These are phyloP conservation scores for Streptanthus diversifolius DNA, from an alignment of 345 rosid species.

Conservation along the genomic window DNA sequence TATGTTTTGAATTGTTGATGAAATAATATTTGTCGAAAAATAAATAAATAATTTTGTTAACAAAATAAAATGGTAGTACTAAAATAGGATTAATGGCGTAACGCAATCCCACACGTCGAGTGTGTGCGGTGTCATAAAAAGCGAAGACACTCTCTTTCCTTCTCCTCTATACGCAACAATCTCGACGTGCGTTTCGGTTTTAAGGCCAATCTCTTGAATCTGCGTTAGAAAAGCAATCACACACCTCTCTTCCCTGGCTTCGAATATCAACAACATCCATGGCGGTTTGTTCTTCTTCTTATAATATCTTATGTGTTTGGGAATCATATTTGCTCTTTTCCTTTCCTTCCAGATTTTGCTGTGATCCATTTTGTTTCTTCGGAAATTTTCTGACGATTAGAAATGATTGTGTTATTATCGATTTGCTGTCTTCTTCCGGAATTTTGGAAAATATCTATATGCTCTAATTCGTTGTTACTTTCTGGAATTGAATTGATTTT, in stretches of 20 bases:
- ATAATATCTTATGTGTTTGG: background rate
- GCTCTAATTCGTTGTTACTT: background rate
- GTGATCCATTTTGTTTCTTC: conserved; percentile 4
- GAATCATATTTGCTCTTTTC: background rate
- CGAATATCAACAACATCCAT: conserved; percentile 29
- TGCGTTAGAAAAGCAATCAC: background rate
- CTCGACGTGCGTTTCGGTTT: conserved; percentile 16
- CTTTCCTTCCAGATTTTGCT: background rate
- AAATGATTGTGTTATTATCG: background rate
- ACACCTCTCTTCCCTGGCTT: background rate
- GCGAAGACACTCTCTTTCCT: conserved; percentile 1
- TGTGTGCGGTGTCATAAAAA: conserved; percentile 25
- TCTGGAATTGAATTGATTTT: conserved; percentile 8
- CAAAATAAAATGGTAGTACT: background rate
- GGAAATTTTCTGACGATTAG: background rate
- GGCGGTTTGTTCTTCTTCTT: conserved; percentile 28
- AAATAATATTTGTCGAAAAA: too few relatives aligned
- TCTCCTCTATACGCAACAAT: conserved; percentile 10
- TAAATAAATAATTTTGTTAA: background rate
- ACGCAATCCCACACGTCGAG: conserved; percentile 31
- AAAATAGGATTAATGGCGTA: conserved; percentile 19
- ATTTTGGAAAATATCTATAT: background rate
- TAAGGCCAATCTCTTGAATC: conserved; percentile 14
- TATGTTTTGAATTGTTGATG: background rate
- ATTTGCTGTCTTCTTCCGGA: conserved; percentile 4